Percentiles rank a stretch among this genome's conserved stretches.
phyloP scores from a whole-genome alignment of 352 stramenopile genomes.

The Elongisporangium undulatum region DNA sequence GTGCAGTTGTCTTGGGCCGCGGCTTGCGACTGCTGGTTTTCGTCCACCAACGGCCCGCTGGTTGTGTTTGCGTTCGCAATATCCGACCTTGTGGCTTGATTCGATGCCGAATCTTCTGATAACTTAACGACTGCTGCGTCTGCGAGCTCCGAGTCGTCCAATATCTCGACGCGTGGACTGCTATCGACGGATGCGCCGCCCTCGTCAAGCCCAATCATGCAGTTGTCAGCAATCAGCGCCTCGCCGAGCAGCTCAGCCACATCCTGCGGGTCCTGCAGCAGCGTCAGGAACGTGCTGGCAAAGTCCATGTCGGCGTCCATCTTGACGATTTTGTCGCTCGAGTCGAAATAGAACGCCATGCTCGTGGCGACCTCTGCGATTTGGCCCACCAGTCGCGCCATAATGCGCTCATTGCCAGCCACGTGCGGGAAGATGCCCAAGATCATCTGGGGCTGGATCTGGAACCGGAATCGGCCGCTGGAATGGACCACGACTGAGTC shows the following conservation, averaged over 20 bases:
- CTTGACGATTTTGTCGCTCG: slow-evolving; percentile 8
- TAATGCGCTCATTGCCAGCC: slow-evolving; percentile 11
- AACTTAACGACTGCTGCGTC: not conserved
- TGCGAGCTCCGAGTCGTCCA: not conserved
- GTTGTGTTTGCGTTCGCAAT: not conserved
- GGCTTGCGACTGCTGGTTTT: not conserved
- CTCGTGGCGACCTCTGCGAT: slow-evolving; percentile 1
- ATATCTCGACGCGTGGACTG: not conserved
- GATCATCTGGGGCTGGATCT: slow-evolving; percentile 17
- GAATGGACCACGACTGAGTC: slow-evolving; percentile 12
- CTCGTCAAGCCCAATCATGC: slow-evolving; percentile 7
- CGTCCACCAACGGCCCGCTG: not conserved
- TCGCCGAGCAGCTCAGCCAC: slow-evolving; percentile 12
- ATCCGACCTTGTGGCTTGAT: not conserved
- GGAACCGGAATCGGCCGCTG: slow-evolving; percentile 12
- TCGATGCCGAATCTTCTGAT: not conserved
- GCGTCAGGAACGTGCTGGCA: slow-evolving; percentile 8
- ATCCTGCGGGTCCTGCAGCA: slow-evolving; percentile 11
- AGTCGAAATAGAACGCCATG: slow-evolving; percentile 17
- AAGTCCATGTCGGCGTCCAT: slow-evolving; percentile 19
- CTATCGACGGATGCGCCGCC: not conserved
- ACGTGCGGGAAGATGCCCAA: slow-evolving; percentile 20
- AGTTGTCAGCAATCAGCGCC: slow-evolving; percentile 13
- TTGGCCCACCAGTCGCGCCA: slow-evolving; percentile 10
- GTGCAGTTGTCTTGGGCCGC: not conserved